phyloP scores from a whole-genome alignment of 768 basidiomycete genomes.

The Leccinum variicolor region DNA sequence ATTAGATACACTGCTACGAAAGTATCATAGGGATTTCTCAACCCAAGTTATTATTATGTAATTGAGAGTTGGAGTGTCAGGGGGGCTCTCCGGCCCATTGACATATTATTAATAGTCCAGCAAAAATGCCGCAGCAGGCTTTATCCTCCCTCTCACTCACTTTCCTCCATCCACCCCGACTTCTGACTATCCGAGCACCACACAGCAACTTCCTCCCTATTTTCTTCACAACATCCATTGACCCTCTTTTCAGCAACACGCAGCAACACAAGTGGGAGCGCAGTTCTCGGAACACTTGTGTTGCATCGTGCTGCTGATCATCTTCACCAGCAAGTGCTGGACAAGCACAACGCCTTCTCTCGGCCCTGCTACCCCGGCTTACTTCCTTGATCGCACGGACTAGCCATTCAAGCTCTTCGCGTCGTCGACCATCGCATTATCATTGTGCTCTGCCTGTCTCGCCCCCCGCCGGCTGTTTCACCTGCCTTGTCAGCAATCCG shows the following conservation, averaged over 20 bases:
- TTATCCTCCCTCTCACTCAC: background rate
- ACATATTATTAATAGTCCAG: slow-evolving; percentile 15
- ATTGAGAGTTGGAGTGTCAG: background rate
- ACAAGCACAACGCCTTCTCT: background rate
- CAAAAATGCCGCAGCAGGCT: slow-evolving; percentile 39
- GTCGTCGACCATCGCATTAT: background rate
- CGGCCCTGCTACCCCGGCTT: background rate
- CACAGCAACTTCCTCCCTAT: background rate
- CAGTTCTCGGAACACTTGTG: slow-evolving; percentile 43
- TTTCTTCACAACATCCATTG: background rate
- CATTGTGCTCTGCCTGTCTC: background rate
- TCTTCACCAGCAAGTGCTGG: background rate
- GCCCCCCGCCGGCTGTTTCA: background rate
- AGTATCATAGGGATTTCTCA: no score
- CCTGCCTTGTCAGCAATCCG: background rate
- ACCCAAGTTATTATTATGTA: background rate
- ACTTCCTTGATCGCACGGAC: no score
- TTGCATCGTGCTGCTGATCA: slow-evolving; percentile 13
- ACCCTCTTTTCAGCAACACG: slow-evolving; percentile 6
- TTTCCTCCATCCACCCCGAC: background rate
- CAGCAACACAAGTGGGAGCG: slow-evolving; percentile 40
- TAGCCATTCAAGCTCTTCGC: background rate
- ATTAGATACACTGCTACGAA: no score
- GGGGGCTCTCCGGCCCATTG: background rate
- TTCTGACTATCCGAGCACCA: background rate